Conservation (phyloP, 208 protist genomes). For the Trypanosoma lewisi region DNA sequence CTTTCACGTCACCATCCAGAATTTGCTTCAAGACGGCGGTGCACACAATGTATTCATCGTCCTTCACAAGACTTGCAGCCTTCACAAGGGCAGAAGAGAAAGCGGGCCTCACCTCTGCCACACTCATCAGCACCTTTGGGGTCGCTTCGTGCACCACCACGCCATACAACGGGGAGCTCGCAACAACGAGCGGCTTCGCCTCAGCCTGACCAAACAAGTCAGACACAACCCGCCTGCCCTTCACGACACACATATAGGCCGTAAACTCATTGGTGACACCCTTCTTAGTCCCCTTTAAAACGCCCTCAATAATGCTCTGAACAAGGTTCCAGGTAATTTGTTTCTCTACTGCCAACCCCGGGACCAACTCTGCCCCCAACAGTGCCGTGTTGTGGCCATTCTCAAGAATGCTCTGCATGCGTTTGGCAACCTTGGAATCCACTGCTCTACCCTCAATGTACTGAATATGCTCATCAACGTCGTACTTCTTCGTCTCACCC, state of each 20-base stretch:
- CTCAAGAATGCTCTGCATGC: slow-evolving; percentile 34
- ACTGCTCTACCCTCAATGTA: slow-evolving; percentile 4
- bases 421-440: slow-evolving; percentile 38
- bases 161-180: slow-evolving; percentile 49
- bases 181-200: slow-evolving; percentile 36
- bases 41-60: slow-evolving; percentile 38
- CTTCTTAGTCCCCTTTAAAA: slow-evolving; percentile 18
- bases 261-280: slow-evolving; percentile 28
- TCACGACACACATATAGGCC: slow-evolving; percentile 50
- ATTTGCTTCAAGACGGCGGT: slow-evolving; percentile 56
- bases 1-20: slow-evolving; percentile 35
- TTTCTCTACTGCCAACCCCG: slow-evolving; percentile 23
- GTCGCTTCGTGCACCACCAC: slow-evolving; percentile 32
- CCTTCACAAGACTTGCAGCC: slow-evolving; percentile 19
- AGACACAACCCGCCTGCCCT: slow-evolving; percentile 33
- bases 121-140: slow-evolving; percentile 24
- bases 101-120: slow-evolving; percentile 24
- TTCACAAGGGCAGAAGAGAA: slow-evolving; percentile 33
- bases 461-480: slow-evolving; percentile 57
- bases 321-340: slow-evolving; percentile 52
- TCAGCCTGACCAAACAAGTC: slow-evolving; percentile 28
- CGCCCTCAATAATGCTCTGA: slow-evolving; percentile 27
- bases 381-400: slow-evolving; percentile 48
- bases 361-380: slow-evolving; percentile 39
- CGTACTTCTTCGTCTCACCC: slow-evolving; percentile 41